Percentiles rank a stretch among this genome's conserved stretches.
These are phyloP conservation scores for Incumbomyces delicatus DNA, from an alignment of 2,329 filamentous ascomycete genomes.

Conservation along the genomic window DNA sequence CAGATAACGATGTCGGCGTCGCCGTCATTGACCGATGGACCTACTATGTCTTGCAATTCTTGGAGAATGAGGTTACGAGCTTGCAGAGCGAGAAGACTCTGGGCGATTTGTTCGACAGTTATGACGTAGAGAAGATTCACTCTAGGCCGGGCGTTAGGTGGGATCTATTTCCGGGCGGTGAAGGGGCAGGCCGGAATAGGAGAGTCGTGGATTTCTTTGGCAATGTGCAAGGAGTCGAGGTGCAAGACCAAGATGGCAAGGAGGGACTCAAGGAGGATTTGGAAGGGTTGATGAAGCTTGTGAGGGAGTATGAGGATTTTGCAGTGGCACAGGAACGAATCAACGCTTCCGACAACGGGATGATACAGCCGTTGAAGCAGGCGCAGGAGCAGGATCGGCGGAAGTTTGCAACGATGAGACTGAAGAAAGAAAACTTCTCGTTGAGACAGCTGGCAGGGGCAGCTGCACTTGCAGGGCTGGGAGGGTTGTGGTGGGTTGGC, in stretches of 20 bases:
- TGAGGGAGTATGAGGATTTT: constrained; percentile 37
- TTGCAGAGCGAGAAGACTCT: constrained; percentile 80
- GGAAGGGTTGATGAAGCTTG: constrained; percentile 55
- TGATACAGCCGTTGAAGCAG: constrained; percentile 1
- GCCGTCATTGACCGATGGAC: constrained; percentile 98
- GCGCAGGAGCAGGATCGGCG: constrained; percentile 3
- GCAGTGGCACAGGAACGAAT: constrained; percentile 16
- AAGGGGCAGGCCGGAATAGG: constrained; percentile 63
- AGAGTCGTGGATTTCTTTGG: constrained; percentile 96
- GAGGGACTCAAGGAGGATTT: constrained; percentile 52
- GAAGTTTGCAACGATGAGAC: constrained; percentile 12
- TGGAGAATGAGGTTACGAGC: constrained; percentile 81
- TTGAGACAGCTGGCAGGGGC: constrained; percentile 20
- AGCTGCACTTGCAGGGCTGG: constrained; percentile 22
- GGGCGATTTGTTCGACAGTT: constrained; percentile 91
- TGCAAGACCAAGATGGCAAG: constrained; percentile 57
- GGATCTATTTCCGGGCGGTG: constrained; percentile 85
- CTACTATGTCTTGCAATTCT: constrained; percentile 95
- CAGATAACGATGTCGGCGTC: constrained; percentile 94
- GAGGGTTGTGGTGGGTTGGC: constrained; percentile 23
- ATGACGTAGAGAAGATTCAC: constrained; percentile 90
- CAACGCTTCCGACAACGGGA: constrained; percentile 1
- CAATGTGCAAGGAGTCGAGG: constrained; percentile 93
- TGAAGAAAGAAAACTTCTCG: constrained; percentile 20
- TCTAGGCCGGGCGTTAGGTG: constrained; percentile 85